Conservation (phyloP, 257 asterid species). For the Capsicum rhomboideum region DNA sequence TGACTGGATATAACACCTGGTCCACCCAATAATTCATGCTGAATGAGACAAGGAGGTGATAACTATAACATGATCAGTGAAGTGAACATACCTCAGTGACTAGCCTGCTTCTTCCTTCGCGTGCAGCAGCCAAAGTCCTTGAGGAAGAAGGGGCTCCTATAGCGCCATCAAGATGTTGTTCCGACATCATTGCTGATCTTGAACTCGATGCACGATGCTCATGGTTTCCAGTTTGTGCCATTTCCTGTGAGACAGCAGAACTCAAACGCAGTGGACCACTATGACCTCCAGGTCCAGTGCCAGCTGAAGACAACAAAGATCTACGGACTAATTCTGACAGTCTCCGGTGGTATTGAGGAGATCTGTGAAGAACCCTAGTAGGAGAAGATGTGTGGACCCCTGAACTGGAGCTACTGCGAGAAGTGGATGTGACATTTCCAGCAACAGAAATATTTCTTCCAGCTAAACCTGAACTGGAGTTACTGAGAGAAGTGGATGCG, state of each 20-base stretch:
- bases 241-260: slow-evolving; percentile 38
- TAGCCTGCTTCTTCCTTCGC: slow-evolving; percentile 71
- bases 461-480: slow-evolving; percentile 24
- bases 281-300: slow-evolving; percentile 44
- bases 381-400: slow-evolving; percentile 38
- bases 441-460: slow-evolving; percentile 21
- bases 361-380: slow-evolving; percentile 42
- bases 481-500: slow-evolving; percentile 33
- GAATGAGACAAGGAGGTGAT: background rate
- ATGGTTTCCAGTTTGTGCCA: slow-evolving; percentile 29
- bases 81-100: slow-evolving; percentile 58
- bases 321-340: slow-evolving; percentile 64
- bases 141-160: slow-evolving; percentile 43
- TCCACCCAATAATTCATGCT: background rate
- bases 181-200: slow-evolving; percentile 52
- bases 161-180: slow-evolving; percentile 63
- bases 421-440: slow-evolving; percentile 37
- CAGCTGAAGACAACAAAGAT: slow-evolving; percentile 45
- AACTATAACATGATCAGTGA: background rate
- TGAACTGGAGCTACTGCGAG: slow-evolving; percentile 32
- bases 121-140: slow-evolving; percentile 43
- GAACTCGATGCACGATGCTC: slow-evolving; percentile 35
- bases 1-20: background rate
- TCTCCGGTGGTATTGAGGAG: slow-evolving; percentile 53
- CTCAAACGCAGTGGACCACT: slow-evolving; percentile 27